Evolutionary conservation across 2,329 filamentous ascomycete species (phyloP).

Genomic region (Paecilomyces niveus): DNA sequence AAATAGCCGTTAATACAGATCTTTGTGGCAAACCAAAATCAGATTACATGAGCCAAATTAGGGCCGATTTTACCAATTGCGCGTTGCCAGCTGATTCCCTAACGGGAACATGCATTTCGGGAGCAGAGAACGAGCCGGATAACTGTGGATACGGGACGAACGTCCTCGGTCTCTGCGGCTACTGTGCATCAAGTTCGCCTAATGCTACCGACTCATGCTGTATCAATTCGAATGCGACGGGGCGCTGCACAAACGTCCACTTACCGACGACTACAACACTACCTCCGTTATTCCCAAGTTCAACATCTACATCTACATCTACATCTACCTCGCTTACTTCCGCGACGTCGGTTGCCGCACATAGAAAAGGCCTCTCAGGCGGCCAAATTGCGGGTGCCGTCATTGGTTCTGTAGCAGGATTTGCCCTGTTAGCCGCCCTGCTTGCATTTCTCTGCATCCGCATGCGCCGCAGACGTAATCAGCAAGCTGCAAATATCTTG

Average conservation of each 20-base stretch:
- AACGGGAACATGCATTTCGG: slow-evolving; percentile 66
- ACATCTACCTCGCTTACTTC: slow-evolving; percentile 30
- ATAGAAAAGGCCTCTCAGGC: slow-evolving; percentile 56
- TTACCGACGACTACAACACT: slow-evolving; percentile 63
- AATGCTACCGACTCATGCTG: slow-evolving; percentile 97
- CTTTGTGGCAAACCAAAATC: slow-evolving; percentile 63
- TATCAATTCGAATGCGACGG: slow-evolving; percentile 68
- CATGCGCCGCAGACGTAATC: slow-evolving; percentile 50
- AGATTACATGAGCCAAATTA: slow-evolving; percentile 67
- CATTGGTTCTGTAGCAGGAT: slow-evolving; percentile 62
- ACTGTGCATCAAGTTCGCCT: slow-evolving; percentile 72
- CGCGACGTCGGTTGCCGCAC: slow-evolving; percentile 42
- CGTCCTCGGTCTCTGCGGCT: slow-evolving; percentile 70
- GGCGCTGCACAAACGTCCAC: slow-evolving; percentile 65
- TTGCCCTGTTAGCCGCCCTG: slow-evolving; percentile 61
- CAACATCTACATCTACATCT: slow-evolving; percentile 53
- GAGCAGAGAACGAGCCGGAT: slow-evolving; percentile 68
- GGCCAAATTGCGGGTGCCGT: slow-evolving; percentile 11
- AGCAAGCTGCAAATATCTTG: slow-evolving; percentile 67
- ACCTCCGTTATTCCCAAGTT: slow-evolving; percentile 52
- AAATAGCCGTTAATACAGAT: slow-evolving; percentile 65
- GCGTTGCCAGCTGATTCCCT: slow-evolving; percentile 74
- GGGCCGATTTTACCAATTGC: slow-evolving; percentile 88
- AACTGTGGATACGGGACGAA: slow-evolving; percentile 81
- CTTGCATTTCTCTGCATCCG: slow-evolving; percentile 53